Evolutionary conservation across 2,329 filamentous ascomycete genomes (phyloP), one percentile per base, ranked within the genome.

Genomic region (Fusarium scirpi): DNA sequence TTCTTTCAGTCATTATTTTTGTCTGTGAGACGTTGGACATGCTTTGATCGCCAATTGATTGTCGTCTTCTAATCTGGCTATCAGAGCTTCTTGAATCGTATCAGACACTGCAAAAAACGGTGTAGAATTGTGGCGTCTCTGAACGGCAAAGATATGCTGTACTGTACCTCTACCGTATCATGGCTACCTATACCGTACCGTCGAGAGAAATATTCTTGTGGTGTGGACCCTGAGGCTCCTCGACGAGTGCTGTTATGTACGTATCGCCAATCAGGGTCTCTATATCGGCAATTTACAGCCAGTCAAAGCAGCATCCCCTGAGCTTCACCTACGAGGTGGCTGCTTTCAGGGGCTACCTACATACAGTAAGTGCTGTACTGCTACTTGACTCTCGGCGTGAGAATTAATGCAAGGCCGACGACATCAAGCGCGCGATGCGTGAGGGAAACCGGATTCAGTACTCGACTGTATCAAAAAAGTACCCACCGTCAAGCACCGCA

Each of bases 181-280:
- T 38, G 5, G 34, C 18, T 38, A 38, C 34, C 34, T n/a, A n/a
- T n/a, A 44, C 18, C 24, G 25, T 20, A 27, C 15, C 29, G 22
- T n/a, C 22, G 18, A 43, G 34, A 34, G 53, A 22, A 59, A 24
- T 40, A 18, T 18, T 41, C 40, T 59, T 51, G 25, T 56, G 60
- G 62, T 67, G 72, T 75, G 74, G 72, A 76, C 74, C 74, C 74
- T 76, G 74, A 76, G 67, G 72, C 74, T 76, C 74, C 54, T 46
- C 54, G 52, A 32, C 34, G 34, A 25, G 61, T 51, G 11, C 34
- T 38, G n/a, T 38, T 0, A 38, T 38, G 34, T 38, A 60, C 55
- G 16, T 32, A 66, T 47, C 48, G 45, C 72, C 72, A 74, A 73
- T 73, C 68, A 73, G 48, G 51, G 40, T 24, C 46, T 20, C 52